Base-by-base conservation (phyloP, 768 basidiomycete species). In the Coprinellus micaceus region DNA sequence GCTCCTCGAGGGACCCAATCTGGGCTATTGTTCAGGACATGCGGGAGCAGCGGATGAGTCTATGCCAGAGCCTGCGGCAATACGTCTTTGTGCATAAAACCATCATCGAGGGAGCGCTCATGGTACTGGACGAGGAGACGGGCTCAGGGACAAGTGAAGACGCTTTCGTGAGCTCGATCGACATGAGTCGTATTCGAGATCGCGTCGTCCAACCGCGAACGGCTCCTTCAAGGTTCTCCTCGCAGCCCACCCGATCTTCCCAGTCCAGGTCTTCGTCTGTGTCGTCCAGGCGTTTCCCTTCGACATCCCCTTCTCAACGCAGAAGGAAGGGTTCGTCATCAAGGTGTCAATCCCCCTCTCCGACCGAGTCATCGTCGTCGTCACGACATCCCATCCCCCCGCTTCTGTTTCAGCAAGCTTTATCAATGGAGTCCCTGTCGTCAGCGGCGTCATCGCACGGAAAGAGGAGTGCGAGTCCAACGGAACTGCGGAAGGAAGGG, bases 1-100 rank as follows among this genome's bases (percentile, higher is more conserved):
- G 83, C 43, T 75, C 77, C 33, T 84, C 87, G 59, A 77, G 80
- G 29, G 88, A 92, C 46, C 96, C 96, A 2, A 82, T 97, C 39
- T 84, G 80, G 67, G 80, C 84, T 53, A 81, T 97, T 1, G 77
- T 98, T 50, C 92, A 95, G 71, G 91, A 94, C 66, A 93, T 98
- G 87, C 81, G 96, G 44, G 87, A 95, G 69, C 95, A 98, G 72
- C 78, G 96, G 53, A 98, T 98, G 96, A 94, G 91, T 64, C 72
- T 97, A 59, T 96, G 95, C 67, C 95, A 96, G 76, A 96, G 90
- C 69, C 73, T 95, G 66, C 77, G 94, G 56, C 96, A 98, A 73
- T 98, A 95, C 65, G 88, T 95, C 19, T 98, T 95, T 70, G 90
- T 94, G 36, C 91, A 97, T 67, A 84, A 87, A 28, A 92, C 86